Evolutionary conservation across 768 basidiomycete genomes (phyloP).

Genomic region (Auriscalpium vulgare): DNA sequence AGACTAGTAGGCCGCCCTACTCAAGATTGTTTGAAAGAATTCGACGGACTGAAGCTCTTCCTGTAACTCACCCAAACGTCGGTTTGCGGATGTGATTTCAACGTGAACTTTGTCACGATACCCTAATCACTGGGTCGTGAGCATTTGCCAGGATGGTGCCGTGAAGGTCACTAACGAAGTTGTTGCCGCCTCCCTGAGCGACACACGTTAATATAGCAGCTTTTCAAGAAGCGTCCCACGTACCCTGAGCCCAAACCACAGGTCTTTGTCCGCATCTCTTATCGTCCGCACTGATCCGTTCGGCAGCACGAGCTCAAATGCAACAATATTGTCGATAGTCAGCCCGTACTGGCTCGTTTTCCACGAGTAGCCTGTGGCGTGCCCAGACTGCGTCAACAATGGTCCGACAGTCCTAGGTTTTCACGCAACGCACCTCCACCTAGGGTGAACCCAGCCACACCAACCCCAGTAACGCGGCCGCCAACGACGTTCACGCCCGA

Average conservation of each 20-base stretch:
- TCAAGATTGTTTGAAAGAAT: neutral
- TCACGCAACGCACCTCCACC: conserved; percentile 15
- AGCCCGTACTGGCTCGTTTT: conserved; percentile 27
- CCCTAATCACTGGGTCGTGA: neutral
- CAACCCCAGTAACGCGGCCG: conserved; percentile 18
- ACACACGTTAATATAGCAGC: neutral
- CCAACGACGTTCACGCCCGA: conserved; percentile 18
- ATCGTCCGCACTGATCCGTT: conserved; percentile 16
- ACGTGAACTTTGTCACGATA: conserved; percentile 9
- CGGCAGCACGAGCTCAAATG: conserved; percentile 23
- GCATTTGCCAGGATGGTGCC: neutral
- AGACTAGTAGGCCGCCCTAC: neutral
- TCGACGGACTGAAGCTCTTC: neutral
- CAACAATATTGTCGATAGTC: conserved; percentile 26
- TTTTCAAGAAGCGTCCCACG: neutral
- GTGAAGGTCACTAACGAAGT: conserved; percentile 1
- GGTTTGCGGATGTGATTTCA: conserved; percentile 1
- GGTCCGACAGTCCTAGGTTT: neutral
- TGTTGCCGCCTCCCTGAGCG: conserved; percentile 7
- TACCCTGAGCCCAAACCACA: conserved; percentile 11
- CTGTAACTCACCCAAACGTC: conserved; percentile 3
- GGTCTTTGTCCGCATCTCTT: conserved; percentile 4
- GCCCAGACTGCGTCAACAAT: neutral
- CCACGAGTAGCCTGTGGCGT: conserved; percentile 22
- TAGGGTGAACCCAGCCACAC: conserved; percentile 20